phyloP scores from a whole-genome alignment of 768 basidiomycete species.

The Boletus pseudo-olivaceus region DNA sequence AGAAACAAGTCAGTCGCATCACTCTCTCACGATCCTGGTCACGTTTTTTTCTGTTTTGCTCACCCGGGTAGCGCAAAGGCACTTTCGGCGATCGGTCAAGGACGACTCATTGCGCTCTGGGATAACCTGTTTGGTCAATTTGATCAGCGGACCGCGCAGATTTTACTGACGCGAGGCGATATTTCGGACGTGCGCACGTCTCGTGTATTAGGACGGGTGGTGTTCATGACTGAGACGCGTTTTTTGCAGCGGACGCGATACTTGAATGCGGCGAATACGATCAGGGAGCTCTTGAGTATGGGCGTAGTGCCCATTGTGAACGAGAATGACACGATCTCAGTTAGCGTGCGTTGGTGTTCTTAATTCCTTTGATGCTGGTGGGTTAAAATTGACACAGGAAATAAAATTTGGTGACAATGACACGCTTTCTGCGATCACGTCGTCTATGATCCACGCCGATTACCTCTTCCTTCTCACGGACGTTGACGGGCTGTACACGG shows the following conservation, averaged over 20 bases:
- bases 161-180: slow-evolving; percentile 90
- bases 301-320: slow-evolving; percentile 98
- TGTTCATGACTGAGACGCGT: slow-evolving; percentile 1
- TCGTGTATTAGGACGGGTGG: neutral
- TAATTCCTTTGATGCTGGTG: neutral
- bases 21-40: neutral
- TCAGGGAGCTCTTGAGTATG: slow-evolving; percentile 87
- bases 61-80: slow-evolving; percentile 53
- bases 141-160: slow-evolving; percentile 93
- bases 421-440: slow-evolving; percentile 94
- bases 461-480: slow-evolving; percentile 96
- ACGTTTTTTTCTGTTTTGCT: slow-evolving; percentile 4
- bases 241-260: slow-evolving; percentile 80
- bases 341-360: slow-evolving; percentile 64
- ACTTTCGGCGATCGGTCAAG: slow-evolving; percentile 95
- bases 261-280: slow-evolving; percentile 93
- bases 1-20: slow-evolving; percentile 74
- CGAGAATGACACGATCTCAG: slow-evolving; percentile 98
- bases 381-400: slow-evolving; percentile 56
- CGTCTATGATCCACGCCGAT: slow-evolving; percentile 97
- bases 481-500: slow-evolving; percentile 92
- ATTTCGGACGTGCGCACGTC: slow-evolving; percentile 80
- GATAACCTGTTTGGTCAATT: slow-evolving; percentile 94
- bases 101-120: slow-evolving; percentile 92
- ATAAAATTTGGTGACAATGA: slow-evolving; percentile 99